phyloP scores from a whole-genome alignment of 768 basidiomycete species.

The Pisolithus sp. region DNA sequence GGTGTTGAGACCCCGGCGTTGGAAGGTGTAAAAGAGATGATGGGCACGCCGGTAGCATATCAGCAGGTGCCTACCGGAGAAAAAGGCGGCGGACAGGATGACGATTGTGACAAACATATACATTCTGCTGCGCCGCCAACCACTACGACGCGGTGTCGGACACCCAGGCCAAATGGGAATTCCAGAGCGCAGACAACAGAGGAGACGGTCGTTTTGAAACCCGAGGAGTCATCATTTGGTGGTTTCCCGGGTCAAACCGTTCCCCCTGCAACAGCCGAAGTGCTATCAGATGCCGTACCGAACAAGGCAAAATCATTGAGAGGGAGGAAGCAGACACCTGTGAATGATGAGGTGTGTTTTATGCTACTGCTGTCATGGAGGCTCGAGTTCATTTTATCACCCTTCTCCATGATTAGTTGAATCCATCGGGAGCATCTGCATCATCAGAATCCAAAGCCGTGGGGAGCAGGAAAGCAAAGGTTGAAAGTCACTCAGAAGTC shows the following conservation, averaged over 20 bases:
- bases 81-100: too few species aligned
- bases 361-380: too few species aligned
- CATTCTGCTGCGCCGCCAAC: conserved; percentile 1
- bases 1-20: conserved; percentile 16
- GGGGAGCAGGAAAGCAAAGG: conserved; percentile 3
- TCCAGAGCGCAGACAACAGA: background rate
- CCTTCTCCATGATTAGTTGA: too few species aligned
- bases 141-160: conserved; percentile 11
- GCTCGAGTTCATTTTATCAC: too few species aligned
- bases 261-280: conserved; percentile 7
- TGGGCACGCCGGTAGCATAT: conserved; percentile 2
- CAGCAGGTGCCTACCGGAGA: background rate
- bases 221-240: background rate
- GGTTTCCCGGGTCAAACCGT: background rate
- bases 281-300: conserved; percentile 8
- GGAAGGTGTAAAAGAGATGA: conserved; percentile 26
- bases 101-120: background rate
- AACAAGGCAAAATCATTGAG: conserved; percentile 9
- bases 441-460: background rate
- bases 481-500: background rate
- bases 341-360: conserved; percentile 1
- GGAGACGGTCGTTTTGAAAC: background rate
- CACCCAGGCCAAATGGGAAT: background rate
- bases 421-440: too few species aligned
- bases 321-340: conserved; percentile 2